phyloP scores from a whole-genome alignment of 768 basidiomycete genomes.

The Tylopilus subfusipes region DNA sequence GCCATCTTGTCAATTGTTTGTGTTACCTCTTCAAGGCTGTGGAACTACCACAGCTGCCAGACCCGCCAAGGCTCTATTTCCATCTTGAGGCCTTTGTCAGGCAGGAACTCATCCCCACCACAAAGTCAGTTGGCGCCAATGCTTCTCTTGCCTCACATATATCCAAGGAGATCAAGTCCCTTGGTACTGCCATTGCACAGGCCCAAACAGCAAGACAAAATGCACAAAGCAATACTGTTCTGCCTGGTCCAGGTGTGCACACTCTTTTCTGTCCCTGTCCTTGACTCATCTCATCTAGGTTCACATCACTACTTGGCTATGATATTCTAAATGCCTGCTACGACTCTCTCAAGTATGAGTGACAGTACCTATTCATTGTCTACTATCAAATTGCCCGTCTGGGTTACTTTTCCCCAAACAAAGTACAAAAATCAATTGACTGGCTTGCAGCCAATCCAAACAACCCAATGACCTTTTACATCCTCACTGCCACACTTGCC shows the following conservation, averaged over 20 bases:
- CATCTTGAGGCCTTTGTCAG: slow-evolving; percentile 55
- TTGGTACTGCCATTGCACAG: slow-evolving; percentile 50
- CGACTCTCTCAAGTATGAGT: slow-evolving; percentile 72
- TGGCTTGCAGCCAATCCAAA: slow-evolving; percentile 67
- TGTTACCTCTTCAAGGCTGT: slow-evolving; percentile 64
- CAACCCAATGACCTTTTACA: slow-evolving; percentile 65
- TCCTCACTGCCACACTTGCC: slow-evolving; percentile 61
- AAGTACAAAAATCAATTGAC: slow-evolving; percentile 60
- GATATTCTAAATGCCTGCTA: slow-evolving; percentile 66
- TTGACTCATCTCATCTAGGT: slow-evolving; percentile 31
- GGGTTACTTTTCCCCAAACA: slow-evolving; percentile 55
- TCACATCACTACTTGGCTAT: slow-evolving; percentile 49
- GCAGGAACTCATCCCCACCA: slow-evolving; percentile 48
- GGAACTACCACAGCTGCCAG: slow-evolving; percentile 42
- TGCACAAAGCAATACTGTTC: slow-evolving; percentile 54
- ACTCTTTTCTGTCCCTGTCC: neutral
- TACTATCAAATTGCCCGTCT: slow-evolving; percentile 61
- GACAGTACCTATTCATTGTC: slow-evolving; percentile 61
- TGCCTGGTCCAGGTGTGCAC: slow-evolving; percentile 50
- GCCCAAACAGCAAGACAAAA: slow-evolving; percentile 59
- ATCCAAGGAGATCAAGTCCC: slow-evolving; percentile 59
- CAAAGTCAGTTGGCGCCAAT: slow-evolving; percentile 34
- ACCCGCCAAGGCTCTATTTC: slow-evolving; percentile 45
- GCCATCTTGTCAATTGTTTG: slow-evolving; percentile 67
- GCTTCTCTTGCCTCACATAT: slow-evolving; percentile 51